Base-by-base conservation (phyloP, 768 basidiomycete species). In the Grammothele lineata region DNA sequence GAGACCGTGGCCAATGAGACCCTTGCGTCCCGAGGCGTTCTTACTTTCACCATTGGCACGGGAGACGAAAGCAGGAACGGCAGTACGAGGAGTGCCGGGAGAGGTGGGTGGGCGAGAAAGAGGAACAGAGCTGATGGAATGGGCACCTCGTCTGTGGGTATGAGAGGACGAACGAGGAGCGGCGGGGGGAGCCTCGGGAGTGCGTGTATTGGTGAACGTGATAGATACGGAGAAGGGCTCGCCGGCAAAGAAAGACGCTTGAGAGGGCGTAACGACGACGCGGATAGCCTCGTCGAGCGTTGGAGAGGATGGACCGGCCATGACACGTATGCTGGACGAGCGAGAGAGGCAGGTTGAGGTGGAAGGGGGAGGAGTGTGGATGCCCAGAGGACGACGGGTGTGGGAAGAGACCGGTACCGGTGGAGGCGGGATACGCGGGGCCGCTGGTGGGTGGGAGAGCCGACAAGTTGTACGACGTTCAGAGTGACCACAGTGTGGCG, bases 191-290 rank as follows among this genome's bases (percentile, higher is more conserved):
- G 68, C 57, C 37, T 72, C 62, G 4, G 80, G 73, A 0, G 81
- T 73, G 22, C 80, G 80, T 4, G 82, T 84, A 62, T 95, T 96
- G 40, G 87, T 85, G 65, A 96, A 92, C 0, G 87, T 86, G 55
- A 97, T 82, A 3, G 81, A 85, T 11, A 89, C 90, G 2, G 82
- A 73, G 66, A 95, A 91, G 0, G 78, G 71, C 66, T 97, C 94
- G 47, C 94, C 94, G 0, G 94, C 91, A 63, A 94, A 97, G 68
- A 87, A 97, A 0, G 92, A 89, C 0, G 90, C 86, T 52, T 92
- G 87, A 0, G 87, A 75, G 1, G 94, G 94, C 0, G 78, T 77
- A 18, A 88, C 83, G 22, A 80, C 75, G 32, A 90, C 81, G 30
- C 84, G 81, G 4, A 90, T 74, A 38, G 58, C 53, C 22, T 58